Evolutionary conservation across 2,329 filamentous ascomycete genomes (phyloP), one percentile per base, ranked within the genome.

Genomic region (Curvularia sp.): DNA sequence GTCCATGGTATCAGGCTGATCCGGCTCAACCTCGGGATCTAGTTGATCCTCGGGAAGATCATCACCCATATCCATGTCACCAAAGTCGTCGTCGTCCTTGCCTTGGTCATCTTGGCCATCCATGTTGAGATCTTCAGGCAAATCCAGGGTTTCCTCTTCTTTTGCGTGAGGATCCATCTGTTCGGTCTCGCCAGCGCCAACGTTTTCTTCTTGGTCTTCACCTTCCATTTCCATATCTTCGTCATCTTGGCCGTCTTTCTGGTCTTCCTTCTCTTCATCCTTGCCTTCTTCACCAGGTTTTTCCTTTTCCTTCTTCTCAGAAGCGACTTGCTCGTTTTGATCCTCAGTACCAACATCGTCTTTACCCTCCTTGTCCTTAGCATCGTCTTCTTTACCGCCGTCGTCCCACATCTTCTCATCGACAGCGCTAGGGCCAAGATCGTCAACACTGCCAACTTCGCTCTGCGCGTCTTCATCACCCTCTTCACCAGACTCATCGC

Each of bases 341-440:
- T 78, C 84, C 78, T 67, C 82, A 64, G 79, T 86, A 66, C 78
- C 81, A 43, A 80, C 72, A 42, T 75, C 76, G 10, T 80, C 84
- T 54, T 93, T 88, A 5, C 87, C 89, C 71, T 92, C 83, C 70
- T 92, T 90, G 44, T 97, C 90, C 66, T 95, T 95, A 48, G 94
- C 90, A 1, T 90, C 88, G 48, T 93, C 88, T 44, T 93, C 85
- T 48, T 89, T 84, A 43, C 92, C 89, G 46, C 89, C 88, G 39
- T 93, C 93, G 77, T 99, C 93, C 95, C 95, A 99, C 86, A 98
- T 93, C 82, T 98, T 99, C 80, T 99, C 96, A 74, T 99, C 96
- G 1, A 98, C 90, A 20, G 94, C 91, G 15, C 88, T 90, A 12
- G 92, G 89, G 67, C 97, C 94, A 42, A 97, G 82, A 69, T 96